Base-by-base conservation (phyloP, 2,329 filamentous ascomycete genomes). In the Sporothrix variecibatus region DNA sequence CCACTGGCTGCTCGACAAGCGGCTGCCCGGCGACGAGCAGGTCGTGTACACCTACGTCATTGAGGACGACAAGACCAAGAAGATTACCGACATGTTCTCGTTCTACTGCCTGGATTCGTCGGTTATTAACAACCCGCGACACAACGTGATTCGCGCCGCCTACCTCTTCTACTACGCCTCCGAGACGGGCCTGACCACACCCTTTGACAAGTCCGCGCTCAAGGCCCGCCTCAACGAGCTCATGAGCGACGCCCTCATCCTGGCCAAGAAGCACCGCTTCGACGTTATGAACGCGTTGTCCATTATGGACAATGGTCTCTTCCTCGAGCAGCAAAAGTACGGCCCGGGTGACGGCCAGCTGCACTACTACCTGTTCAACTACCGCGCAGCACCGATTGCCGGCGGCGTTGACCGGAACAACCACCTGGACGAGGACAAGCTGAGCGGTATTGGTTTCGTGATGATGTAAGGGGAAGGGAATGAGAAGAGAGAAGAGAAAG, bases 361-460 rank as follows among this genome's bases (percentile, higher is more conserved):
- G 78, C 94, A 99, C 83, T 99, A 95, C 84, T 99, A 99, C 83
- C 86, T 99, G 43, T 99, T 97, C 88, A 99, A 99, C 84, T 99
- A 98, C 86, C 91, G 94, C 74, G 93, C 94, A 15, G 91, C 93
- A 75, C 90, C 91, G n/a, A 92, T 99, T 79, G 85, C 90, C 0
- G 95, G 96, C 68, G 96, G 96, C 28, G 91, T 98, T 60, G 91
- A 98, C 81, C 87, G 88, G 79, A 90, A 88, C 80, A 97, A 97
- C 81, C 85, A 90, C 78, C 86, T 95, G 53, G 95, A 97, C 80
- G 89, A 91, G 78, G 90, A 91, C 74, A 88, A 89, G 76, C 89
- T 94, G 80, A 96, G 95, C 78, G 95, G 96, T 0, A 91, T 99
- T 75, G 96, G 96, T 53, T 89, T 97, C 80, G 94, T 97, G 31